A percentile compares a stretch with the other conserved stretches of the same genome.
These are phyloP conservation scores for Dalbergia cultrata DNA, from an alignment of 306 rosid genomes.

Conservation along the genomic window DNA sequence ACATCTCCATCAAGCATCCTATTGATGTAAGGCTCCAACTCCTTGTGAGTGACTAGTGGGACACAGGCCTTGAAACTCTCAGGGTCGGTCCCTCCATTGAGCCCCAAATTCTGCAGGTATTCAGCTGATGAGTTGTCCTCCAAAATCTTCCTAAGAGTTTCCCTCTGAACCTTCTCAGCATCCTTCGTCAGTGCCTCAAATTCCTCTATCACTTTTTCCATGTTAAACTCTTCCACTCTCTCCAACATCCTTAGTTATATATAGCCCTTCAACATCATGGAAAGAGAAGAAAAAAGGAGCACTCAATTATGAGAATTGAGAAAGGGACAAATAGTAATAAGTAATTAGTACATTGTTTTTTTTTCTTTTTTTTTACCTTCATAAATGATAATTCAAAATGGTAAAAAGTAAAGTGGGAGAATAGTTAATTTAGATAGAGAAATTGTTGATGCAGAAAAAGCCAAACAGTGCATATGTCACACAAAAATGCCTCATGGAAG, in stretches of 20 bases:
- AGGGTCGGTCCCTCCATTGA: conserved; percentile 82
- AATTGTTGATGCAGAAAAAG: conserved; percentile 22
- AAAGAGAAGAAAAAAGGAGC: neutral
- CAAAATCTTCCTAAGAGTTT: conserved; percentile 72
- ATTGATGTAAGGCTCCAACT: conserved; percentile 72
- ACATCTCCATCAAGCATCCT: conserved; percentile 76
- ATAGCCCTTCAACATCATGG: conserved; percentile 38
- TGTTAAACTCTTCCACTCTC: conserved; percentile 67
- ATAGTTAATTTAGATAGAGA: conserved; percentile 5
- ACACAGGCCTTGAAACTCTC: conserved; percentile 82
- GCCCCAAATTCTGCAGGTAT: conserved; percentile 72
- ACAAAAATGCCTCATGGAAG: neutral
- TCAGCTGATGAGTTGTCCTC: conserved; percentile 81
- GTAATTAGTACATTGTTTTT: neutral
- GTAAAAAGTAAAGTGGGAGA: neutral
- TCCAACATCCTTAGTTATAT: conserved; percentile 64
- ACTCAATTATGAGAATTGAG: neutral
- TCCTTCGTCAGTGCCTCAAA: conserved; percentile 80
- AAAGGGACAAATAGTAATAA: neutral
- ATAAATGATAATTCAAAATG: neutral
- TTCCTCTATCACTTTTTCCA: conserved; percentile 72
- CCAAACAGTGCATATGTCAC: conserved; percentile 1
- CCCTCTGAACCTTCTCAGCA: conserved; percentile 79
- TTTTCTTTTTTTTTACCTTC: neutral
- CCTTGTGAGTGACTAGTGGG: conserved; percentile 77